A percentile compares a stretch with the other conserved stretches of the same genome.
phyloP scores from a whole-genome alignment of 805 yeast genomes.

The Candida yuanshanica region DNA sequence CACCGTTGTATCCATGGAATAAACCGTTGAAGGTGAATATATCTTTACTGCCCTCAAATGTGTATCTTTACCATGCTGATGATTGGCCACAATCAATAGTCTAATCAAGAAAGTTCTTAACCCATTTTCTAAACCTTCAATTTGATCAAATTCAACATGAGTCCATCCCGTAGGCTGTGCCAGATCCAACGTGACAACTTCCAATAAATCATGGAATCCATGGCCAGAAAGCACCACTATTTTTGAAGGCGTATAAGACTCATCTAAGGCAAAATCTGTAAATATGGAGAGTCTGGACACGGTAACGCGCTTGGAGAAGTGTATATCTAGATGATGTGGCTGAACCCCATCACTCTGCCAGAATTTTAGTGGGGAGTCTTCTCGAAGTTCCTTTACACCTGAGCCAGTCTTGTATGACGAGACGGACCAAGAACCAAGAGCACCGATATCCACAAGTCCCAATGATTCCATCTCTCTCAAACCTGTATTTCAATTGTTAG shows the following conservation, averaged over 20 bases:
- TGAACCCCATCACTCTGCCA: conserved; percentile 97
- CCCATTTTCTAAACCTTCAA: conserved; percentile 35
- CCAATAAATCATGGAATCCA: conserved; percentile 71
- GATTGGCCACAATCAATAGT: conserved; percentile 64
- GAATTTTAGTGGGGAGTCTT: conserved; percentile 62
- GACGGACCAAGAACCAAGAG: conserved; percentile 77
- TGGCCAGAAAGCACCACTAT: conserved; percentile 66
- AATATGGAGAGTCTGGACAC: conserved; percentile 66
- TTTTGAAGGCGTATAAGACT: conserved; percentile 84
- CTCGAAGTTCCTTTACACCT: conserved; percentile 67
- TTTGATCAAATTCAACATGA: conserved; percentile 43
- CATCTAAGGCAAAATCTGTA: conserved; percentile 69
- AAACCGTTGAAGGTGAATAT: conserved; percentile 36
- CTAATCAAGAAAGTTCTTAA: conserved; percentile 64
- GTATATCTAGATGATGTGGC: conserved; percentile 79
- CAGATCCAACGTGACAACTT: conserved; percentile 55
- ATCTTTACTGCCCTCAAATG: conserved; percentile 75
- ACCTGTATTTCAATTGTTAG: conserved; percentile 28
- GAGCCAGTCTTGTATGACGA: conserved; percentile 70
- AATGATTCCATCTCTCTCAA: conserved; percentile 48
- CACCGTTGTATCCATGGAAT: conserved; percentile 17
- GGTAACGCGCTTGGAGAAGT: conserved; percentile 71
- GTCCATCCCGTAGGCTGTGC: conserved; percentile 77
- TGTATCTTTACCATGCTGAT: conserved; percentile 94
- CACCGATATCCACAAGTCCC: conserved; percentile 71